Evolutionary conservation across 768 basidiomycete species (phyloP), one percentile per base, ranked within the genome.

Genomic region (Rubroboletus pulcherrimus): DNA sequence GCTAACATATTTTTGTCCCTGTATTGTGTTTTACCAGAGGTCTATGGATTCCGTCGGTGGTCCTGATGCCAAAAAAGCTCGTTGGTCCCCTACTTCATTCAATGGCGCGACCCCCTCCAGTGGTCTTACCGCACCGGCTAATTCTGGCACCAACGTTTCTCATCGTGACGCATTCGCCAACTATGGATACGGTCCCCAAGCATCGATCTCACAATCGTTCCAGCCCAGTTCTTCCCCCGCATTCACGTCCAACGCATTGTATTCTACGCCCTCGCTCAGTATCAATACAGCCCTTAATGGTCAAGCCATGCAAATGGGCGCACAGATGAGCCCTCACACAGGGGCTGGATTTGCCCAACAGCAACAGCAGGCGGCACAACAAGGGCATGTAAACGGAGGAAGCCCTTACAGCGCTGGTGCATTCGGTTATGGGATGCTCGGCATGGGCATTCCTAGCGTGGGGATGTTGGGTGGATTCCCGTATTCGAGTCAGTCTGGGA

Each of bases 51-150:
- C 86, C 70, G 80, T 84, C 62, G 86, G 84, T 65, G 89, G 87
- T 65, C 89, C 88, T 61, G 89, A 91, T 73, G 79, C 86, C 53
- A 93, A 93, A 82, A 93, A 93, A 74, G 86, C 91, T 55, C 88
- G 91, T 63, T 92, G 91, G 91, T 91, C 89, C 30, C 88, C 89
- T 50, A 85, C 80, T 49, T 83, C 78, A 26, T 74, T 75, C 62
- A 70, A 66, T 31, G 66, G 69, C 51, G 63, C 70, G 31, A 69
- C 69, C 56, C 67, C 71, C 43, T 59, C 68, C 21, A 73, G 71
- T 53, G 75, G 75, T 51, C 78, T 68, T 52, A 59, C 72, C 51
- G 53, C 63, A 14, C 69, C 71, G 47, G 69, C 73, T 40, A 79
- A 67, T 66, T 73, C 71, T 17, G 69, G 72, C 43, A 55, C 71